These are phyloP conservation scores for Pilaira anomala DNA, from an alignment of 192 early-diverging fungal species.

Conservation along the genomic window DNA sequence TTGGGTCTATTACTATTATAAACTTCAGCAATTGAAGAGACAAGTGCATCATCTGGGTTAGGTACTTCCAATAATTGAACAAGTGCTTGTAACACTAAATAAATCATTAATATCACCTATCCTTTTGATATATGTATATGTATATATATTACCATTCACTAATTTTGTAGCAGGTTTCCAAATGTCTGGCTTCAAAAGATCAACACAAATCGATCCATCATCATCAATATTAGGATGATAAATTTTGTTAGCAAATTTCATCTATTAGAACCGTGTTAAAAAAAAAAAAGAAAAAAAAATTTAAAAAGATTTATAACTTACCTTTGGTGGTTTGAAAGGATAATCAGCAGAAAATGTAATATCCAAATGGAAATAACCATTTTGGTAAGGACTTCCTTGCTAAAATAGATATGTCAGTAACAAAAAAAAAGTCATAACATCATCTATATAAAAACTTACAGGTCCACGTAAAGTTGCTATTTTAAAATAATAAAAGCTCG, in stretches of 20 bases:
- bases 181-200: constrained; percentile 71
- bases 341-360: constrained; percentile 72
- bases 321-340: constrained; percentile 80
- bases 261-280: constrained; percentile 40
- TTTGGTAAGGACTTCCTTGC: constrained; percentile 63
- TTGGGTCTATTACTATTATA: constrained; percentile 60
- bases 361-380: constrained; percentile 67
- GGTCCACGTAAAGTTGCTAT: not conserved
- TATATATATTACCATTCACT: constrained; percentile 46
- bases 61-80: constrained; percentile 65
- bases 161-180: constrained; percentile 85
- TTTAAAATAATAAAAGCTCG: not conserved
- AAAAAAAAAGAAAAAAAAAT: too few species aligned
- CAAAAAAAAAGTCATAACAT: constrained; percentile 6
- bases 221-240: constrained; percentile 78
- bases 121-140: not conserved
- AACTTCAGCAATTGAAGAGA: constrained; percentile 67
- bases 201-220: constrained; percentile 76
- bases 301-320: constrained; percentile 22
- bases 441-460: not conserved
- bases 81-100: constrained; percentile 60
- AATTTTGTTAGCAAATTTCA: constrained; percentile 73
- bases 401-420: not conserved
- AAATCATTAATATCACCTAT: not conserved
- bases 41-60: constrained; percentile 82